Base-by-base conservation (phyloP, 148 eudicot genomes). In the Heliamphora exappendiculata region DNA sequence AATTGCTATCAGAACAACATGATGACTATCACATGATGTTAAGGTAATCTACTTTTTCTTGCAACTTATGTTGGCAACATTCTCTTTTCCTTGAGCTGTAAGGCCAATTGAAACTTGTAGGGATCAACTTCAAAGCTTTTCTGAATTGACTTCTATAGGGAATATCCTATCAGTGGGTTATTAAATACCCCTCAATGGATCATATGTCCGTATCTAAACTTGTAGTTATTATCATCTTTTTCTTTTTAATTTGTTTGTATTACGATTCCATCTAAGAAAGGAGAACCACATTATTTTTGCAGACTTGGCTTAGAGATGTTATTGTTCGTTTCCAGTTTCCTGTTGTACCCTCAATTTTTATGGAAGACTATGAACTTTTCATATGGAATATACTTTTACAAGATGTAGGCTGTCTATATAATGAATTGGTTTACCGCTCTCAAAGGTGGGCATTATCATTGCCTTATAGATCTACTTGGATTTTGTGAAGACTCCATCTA, bases 1-100 rank as follows among this genome's bases (percentile, higher is more conserved):
- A 90, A 65, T 84, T 88, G 73, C 85, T 90, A 66, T 91, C 93
- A 22, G 82, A 81, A 33, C 82, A 82, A 78, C 85, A 81, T 60
- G 93, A 90, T 77, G 93, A 90, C 77, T 90, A 88, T 84, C 93
- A 90, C 78, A 87, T 88, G 85, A 88, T 90, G 91, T 80, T 90
- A 76, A 90, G 93, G 92, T 89, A 60, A 22, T 80, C 45, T 26
- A 24, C n/a, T n/a, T n/a, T n/a, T n/a, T n/a, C n/a, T n/a, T n/a
- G n/a, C n/a, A n/a, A n/a, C n/a, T 65, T 45, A 19, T 75, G 58
- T 58, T 39, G 36, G 24, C 17, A 37, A 11, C 14, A 75, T 44
- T 63, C 24, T 63, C 29, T 44, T 29, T 75, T 31, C 16, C 29
- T 28, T 42, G 76, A 74, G 51, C 44, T 58, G 33, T 42, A 42